phyloP scores from a whole-genome alignment of 2,329 filamentous ascomycete genomes.

The Trichoderma koningii region DNA sequence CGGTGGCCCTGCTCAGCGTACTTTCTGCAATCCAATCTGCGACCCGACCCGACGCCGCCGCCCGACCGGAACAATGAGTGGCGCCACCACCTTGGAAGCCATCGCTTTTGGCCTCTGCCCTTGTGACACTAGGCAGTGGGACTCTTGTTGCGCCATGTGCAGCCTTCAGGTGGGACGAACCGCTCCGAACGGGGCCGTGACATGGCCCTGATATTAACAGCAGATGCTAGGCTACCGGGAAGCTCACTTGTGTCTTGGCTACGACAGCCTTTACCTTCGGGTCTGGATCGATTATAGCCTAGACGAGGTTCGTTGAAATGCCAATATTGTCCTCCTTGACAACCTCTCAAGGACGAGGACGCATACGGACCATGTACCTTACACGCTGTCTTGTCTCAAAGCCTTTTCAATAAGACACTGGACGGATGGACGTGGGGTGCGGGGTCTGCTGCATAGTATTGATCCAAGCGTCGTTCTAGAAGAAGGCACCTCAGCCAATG shows the following conservation, averaged over 20 bases:
- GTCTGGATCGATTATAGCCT: not conserved
- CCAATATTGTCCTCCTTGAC: not conserved
- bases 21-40: conserved; percentile 24
- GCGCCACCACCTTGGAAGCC: conserved; percentile 22
- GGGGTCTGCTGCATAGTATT: conserved; percentile 22
- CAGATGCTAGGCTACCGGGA: not conserved
- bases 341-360: too few relatives aligned
- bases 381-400: too few relatives aligned
- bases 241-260: not conserved
- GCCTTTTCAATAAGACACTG: not conserved
- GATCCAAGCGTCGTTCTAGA: conserved; percentile 26
- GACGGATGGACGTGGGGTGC: conserved; percentile 24
- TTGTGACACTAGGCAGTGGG: conserved; percentile 29
- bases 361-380: too few relatives aligned
- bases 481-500: conserved; percentile 17
- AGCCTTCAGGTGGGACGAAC: conserved; percentile 31
- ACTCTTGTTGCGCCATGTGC: conserved; percentile 26
- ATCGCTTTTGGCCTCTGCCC: conserved; percentile 20
- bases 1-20: not conserved
- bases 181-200: conserved; percentile 28
- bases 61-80: conserved; percentile 26
- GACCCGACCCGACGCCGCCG: conserved; percentile 30
- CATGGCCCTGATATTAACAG: not conserved
- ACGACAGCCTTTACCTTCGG: not conserved
- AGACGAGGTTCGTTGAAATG: not conserved